Conservation (phyloP, 116 monocot species). For the Iris pallida region DNA sequence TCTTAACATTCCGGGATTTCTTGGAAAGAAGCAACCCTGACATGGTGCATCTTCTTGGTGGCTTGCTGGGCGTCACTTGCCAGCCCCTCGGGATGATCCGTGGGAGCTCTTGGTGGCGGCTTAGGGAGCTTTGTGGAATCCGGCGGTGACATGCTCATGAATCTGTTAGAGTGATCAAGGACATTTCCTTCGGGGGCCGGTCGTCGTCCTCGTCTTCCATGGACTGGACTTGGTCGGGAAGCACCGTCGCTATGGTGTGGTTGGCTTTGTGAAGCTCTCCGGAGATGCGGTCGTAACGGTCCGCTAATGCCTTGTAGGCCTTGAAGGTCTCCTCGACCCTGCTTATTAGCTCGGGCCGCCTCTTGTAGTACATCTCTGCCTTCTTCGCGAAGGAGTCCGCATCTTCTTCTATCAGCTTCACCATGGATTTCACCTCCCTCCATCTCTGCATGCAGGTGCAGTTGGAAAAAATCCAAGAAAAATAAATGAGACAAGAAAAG, state of each 20-base stretch:
- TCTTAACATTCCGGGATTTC: slow-evolving; percentile 29
- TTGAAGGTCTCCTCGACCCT: slow-evolving; percentile 34
- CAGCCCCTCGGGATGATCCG: slow-evolving; percentile 3
- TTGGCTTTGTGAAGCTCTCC: slow-evolving; percentile 51
- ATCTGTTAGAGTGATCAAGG: slow-evolving; percentile 5
- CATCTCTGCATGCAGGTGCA: slow-evolving; percentile 28
- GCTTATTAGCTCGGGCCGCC: slow-evolving; percentile 35
- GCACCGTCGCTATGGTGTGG: slow-evolving; percentile 36
- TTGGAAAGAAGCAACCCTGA: slow-evolving; percentile 15
- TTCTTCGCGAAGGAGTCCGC: slow-evolving; percentile 48
- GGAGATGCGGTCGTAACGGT: slow-evolving; percentile 39
- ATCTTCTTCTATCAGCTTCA: slow-evolving; percentile 43
- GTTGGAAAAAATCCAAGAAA: not conserved
- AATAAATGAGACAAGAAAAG: too few relatives aligned
- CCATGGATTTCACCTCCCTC: slow-evolving; percentile 36
- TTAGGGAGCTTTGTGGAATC: slow-evolving; percentile 14
- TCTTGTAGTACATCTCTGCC: slow-evolving; percentile 43
- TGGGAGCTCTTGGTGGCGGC: slow-evolving; percentile 17
- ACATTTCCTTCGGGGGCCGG: slow-evolving; percentile 14
- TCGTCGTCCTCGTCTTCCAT: slow-evolving; percentile 29
- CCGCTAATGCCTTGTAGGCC: slow-evolving; percentile 39
- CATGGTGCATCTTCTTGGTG: slow-evolving; percentile 18
- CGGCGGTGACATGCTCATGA: slow-evolving; percentile 3
- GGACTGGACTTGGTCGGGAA: slow-evolving; percentile 40
- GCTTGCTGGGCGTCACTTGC: not conserved